Conservation (phyloP, 2,329 filamentous ascomycete species). For the Tolypocladium tundrense region DNA sequence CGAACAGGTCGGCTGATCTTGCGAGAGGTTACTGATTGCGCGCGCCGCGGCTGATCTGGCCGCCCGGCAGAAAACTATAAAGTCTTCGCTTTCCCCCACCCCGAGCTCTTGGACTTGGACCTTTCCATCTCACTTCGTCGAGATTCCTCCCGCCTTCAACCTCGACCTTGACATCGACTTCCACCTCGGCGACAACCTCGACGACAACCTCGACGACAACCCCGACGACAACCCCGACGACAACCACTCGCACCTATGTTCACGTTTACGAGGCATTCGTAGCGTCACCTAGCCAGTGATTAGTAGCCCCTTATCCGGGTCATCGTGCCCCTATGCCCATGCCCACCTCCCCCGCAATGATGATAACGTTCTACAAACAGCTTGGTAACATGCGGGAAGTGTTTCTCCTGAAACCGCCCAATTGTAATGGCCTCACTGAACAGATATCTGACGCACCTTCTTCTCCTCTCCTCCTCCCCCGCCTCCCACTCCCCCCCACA, state of each 20-base stretch:
- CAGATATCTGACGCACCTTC: background rate
- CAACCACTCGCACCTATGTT: constrained; percentile 10
- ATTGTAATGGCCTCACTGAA: background rate
- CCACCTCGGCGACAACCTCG: background rate
- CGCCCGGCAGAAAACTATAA: background rate
- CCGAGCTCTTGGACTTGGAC: background rate
- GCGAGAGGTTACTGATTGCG: background rate
- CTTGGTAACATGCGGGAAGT: background rate
- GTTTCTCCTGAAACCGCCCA: background rate
- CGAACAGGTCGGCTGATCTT: too few species aligned
- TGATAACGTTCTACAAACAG: background rate
- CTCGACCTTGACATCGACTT: background rate
- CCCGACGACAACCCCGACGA: background rate
- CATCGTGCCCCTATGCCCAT: background rate
- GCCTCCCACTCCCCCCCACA: background rate
- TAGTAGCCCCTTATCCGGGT: background rate
- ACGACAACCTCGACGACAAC: background rate
- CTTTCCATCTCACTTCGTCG: background rate
- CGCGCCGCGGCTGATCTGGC: background rate
- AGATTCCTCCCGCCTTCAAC: background rate
- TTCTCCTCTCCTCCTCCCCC: background rate
- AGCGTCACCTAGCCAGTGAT: background rate
- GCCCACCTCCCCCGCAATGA: background rate
- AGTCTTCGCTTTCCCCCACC: background rate
- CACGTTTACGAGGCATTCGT: background rate